Evolutionary conservation across 2,329 filamentous ascomycete species (phyloP), one percentile per base, ranked within the genome.

Genomic region (Moelleriella libera): DNA sequence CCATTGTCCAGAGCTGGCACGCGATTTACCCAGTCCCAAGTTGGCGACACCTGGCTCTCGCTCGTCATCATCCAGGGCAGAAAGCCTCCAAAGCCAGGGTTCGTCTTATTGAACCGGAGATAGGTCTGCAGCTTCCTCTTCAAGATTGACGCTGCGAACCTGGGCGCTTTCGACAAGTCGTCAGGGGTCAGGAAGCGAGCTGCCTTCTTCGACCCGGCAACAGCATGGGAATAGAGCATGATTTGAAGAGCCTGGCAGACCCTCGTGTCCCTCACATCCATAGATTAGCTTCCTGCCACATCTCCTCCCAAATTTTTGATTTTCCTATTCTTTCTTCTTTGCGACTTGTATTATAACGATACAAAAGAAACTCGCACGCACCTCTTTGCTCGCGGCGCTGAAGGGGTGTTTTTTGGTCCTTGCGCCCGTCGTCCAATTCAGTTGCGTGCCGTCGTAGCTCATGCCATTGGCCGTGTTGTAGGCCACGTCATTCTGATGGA

Each of bases 401-500:
- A 68, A 68, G 0, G 59, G 54, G 53, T 69, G 63, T 47, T 66
- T 61, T 1, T 53, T 49, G 5, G 58, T 63, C 11, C 52, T 54
- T 41, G 59, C 57, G 8, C 67, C 66, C 9, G 65, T 66, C 7
- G 52, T 51, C 57, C 58, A 65, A 48, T 68, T 59, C 31, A 67
- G 54, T 47, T 66, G 59, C 0, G 63, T 63, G 5, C 65, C 64
- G 47, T 67, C 64, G 44, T 68, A 68, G 5, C 63, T 60, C 61
- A 68, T 67, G 45, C 66, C 68, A 49, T 69, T 70, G 12, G 53
- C 54, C 2, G 55, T 50, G 48, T 69, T 69, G 52, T 68, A 69
- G 8, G 60, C 57, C 3, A 69, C 57, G 28, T 64, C 59, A 45
- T 68, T 61, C 45, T 65, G 62, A 46, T 69, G 66, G 34, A 69